Evolutionary conservation across 2,329 filamentous ascomycete genomes (phyloP).

Genomic region (Dactylella cylindrospora): DNA sequence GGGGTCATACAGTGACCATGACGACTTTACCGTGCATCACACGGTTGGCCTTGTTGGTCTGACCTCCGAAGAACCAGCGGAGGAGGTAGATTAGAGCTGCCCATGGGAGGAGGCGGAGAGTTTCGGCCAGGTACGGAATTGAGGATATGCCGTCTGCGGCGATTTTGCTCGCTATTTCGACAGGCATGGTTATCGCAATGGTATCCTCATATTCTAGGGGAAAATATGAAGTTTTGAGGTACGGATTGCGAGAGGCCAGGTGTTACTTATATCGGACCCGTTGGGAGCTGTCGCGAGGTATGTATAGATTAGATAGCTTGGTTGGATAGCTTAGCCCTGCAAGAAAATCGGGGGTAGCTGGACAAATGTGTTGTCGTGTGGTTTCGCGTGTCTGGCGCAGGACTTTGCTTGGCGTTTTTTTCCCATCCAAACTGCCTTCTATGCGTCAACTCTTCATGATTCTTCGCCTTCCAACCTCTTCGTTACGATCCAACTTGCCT

Average conservation of each 20-base stretch:
- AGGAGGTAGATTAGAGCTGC: conserved; percentile 59
- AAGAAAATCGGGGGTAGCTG: not conserved
- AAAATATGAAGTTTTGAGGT: too few species aligned
- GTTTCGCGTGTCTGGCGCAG: not conserved
- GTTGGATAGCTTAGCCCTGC: too few species aligned
- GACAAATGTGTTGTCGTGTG: conserved; percentile 5
- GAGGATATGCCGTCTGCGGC: conserved; percentile 59
- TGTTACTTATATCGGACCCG: too few species aligned
- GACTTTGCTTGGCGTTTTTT: conserved; percentile 7
- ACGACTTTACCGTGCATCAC: conserved; percentile 92
- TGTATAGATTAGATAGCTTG: too few species aligned
- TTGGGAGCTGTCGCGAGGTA: too few species aligned
- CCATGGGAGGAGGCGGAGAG: conserved; percentile 59
- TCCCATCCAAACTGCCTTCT: too few species aligned
- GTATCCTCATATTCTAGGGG: too few species aligned
- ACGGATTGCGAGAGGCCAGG: too few species aligned
- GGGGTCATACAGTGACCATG: conserved; percentile 72
- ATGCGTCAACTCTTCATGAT: not conserved
- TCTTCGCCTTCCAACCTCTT: not conserved
- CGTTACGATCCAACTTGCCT: not conserved
- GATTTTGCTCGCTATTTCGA: conserved; percentile 61
- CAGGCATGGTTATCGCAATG: conserved; percentile 64
- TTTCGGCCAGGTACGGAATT: conserved; percentile 59
- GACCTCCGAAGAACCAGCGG: conserved; percentile 78
- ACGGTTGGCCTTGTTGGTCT: conserved; percentile 71